Conservation (phyloP, 768 basidiomycete genomes). For the Macrolepiota fuliginosa region DNA sequence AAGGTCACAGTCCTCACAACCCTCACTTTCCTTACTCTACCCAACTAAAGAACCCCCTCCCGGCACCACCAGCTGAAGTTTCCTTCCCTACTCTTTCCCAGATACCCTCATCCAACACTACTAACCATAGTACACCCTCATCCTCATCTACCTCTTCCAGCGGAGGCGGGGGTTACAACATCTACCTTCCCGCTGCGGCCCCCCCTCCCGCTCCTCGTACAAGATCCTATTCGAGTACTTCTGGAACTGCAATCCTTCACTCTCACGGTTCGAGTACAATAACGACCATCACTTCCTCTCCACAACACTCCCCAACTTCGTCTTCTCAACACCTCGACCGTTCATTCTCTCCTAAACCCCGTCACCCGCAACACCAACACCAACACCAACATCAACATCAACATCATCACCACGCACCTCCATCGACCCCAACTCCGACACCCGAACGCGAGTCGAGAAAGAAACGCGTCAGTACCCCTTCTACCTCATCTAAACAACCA, state of each 20-base stretch:
- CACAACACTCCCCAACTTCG: not conserved
- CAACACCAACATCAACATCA: constrained; percentile 3
- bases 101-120: not conserved
- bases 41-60: constrained; percentile 3
- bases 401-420: not conserved
- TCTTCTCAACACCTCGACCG: not conserved
- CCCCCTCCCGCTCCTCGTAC: constrained; percentile 18
- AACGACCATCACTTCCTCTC: not conserved
- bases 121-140: not conserved
- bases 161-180: not conserved
- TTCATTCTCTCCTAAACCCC: not conserved
- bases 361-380: constrained; percentile 1
- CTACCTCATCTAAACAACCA: constrained; percentile 13
- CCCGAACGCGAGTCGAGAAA: not conserved
- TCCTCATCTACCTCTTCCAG: not conserved
- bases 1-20: constrained; percentile 8
- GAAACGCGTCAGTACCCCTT: constrained; percentile 16
- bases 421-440: not conserved
- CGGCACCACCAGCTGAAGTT: not conserved
- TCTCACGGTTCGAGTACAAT: not conserved
- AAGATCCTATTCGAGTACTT: constrained; percentile 20
- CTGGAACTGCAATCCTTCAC: constrained; percentile 12
- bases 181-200: constrained; percentile 12
- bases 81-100: not conserved
- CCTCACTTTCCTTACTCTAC: not conserved